Evolutionary conservation across 306 rosid species (phyloP).

Genomic region (Glycine tomentella): DNA sequence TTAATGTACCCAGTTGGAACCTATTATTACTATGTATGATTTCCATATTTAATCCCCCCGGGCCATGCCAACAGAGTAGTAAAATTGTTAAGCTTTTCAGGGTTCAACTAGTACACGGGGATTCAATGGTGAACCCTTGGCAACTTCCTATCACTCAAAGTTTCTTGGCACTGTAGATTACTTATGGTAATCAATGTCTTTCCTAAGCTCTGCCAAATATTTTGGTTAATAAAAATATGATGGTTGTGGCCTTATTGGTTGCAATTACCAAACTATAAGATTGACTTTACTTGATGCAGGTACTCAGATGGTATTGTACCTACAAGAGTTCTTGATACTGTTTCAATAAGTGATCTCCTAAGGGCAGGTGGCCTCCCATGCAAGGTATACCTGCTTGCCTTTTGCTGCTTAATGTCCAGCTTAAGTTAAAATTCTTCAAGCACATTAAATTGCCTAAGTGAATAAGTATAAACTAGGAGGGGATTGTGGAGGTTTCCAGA

Average conservation of each 20-base stretch:
- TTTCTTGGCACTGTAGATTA: slow-evolving; percentile 95
- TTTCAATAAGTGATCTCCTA: slow-evolving; percentile 66
- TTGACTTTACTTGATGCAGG: slow-evolving; percentile 57
- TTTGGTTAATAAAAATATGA: slow-evolving; percentile 18
- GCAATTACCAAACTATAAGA: slow-evolving; percentile 21
- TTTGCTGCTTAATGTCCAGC: neutral
- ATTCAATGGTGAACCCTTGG: slow-evolving; percentile 75
- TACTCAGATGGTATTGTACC: slow-evolving; percentile 74
- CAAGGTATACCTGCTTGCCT: slow-evolving; percentile 65
- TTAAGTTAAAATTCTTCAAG: slow-evolving; percentile 15
- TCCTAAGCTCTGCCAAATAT: slow-evolving; percentile 12
- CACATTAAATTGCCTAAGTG: slow-evolving; percentile 8
- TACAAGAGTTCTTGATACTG: slow-evolving; percentile 77
- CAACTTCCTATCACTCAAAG: slow-evolving; percentile 91
- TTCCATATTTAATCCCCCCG: neutral
- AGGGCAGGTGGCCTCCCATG: slow-evolving; percentile 85
- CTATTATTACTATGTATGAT: slow-evolving; percentile 9
- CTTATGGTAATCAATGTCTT: slow-evolving; percentile 69
- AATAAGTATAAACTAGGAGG: slow-evolving; percentile 13
- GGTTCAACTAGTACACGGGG: slow-evolving; percentile 72
- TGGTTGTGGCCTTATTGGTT: slow-evolving; percentile 22
- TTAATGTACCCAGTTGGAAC: slow-evolving; percentile 55
- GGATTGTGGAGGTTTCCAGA: slow-evolving; percentile 8
- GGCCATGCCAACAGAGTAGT: slow-evolving; percentile 16
- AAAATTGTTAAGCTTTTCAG: slow-evolving; percentile 53